Evolutionary conservation across 148 eudicot genomes (phyloP).

Genomic region (Talinum fruticosum): DNA sequence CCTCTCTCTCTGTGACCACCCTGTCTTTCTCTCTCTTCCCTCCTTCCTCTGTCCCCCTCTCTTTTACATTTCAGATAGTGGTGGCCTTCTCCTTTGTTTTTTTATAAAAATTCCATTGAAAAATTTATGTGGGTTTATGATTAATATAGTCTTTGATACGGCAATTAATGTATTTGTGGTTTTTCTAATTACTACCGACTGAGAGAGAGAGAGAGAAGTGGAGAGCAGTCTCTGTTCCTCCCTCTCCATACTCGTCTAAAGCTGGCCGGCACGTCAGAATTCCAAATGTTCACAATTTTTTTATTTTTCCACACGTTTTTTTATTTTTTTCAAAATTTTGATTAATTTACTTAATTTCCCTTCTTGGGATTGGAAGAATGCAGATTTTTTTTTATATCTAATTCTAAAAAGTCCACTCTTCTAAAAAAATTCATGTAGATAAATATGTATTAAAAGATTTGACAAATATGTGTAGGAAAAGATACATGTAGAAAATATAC

Average conservation of each 20-base stretch:
- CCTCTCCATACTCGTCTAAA: not conserved
- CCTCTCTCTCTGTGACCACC: constrained; percentile 22
- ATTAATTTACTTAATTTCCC: too few species aligned
- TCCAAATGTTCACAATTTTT: not conserved
- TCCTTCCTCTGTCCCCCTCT: not conserved
- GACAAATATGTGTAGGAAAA: too few species aligned
- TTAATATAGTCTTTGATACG: not conserved
- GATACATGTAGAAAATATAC: too few species aligned
- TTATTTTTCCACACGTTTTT: not conserved
- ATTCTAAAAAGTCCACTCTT: too few species aligned
- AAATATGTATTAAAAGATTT: too few species aligned
- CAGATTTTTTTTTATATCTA: too few species aligned
- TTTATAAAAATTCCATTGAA: too few species aligned
- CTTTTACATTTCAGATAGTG: not conserved
- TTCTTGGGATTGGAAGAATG: too few species aligned
- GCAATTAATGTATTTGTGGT: not conserved
- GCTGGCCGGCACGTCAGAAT: constrained; percentile 7
- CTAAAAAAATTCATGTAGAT: too few species aligned
- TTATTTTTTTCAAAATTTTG: not conserved
- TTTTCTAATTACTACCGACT: not conserved
- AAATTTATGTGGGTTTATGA: not conserved
- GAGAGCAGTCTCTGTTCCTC: not conserved
- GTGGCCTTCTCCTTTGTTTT: not conserved
- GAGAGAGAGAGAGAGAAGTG: not conserved
- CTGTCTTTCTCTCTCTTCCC: constrained; percentile 20